phyloP scores from a whole-genome alignment of 2,329 filamentous ascomycete genomes.

The Verticillium longisporum region DNA sequence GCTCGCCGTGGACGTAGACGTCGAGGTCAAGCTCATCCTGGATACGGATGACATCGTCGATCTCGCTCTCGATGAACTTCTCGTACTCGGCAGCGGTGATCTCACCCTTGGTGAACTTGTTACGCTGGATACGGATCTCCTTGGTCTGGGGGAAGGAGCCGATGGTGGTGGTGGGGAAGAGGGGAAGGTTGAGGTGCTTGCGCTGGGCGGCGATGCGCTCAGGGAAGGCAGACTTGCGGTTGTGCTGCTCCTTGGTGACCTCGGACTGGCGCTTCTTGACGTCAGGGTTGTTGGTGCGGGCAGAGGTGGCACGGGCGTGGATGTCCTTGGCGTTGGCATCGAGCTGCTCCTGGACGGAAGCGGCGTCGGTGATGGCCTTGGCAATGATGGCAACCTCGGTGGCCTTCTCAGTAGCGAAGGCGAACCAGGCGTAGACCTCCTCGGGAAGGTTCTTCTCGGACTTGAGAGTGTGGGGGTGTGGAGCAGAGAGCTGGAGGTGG shows the following conservation, averaged over 20 bases:
- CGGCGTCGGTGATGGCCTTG: constrained; percentile 93
- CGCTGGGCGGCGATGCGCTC: constrained; percentile 81
- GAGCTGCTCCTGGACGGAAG: constrained; percentile 77
- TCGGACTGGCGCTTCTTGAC: constrained; percentile 95
- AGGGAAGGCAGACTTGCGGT: constrained; percentile 87
- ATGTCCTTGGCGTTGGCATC: constrained; percentile 96
- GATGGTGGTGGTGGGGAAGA: constrained; percentile 99
- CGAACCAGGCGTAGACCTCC: constrained; percentile 71
- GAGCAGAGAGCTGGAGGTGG: constrained; percentile 94
- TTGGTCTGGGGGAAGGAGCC: constrained; percentile 99
- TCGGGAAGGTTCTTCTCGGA: constrained; percentile 98
- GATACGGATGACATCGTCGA: constrained; percentile 87
- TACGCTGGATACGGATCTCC: constrained; percentile 93
- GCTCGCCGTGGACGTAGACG: constrained; percentile 97
- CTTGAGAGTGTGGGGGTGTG: constrained; percentile 95
- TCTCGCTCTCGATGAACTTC: constrained; percentile 99
- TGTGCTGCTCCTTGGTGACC: constrained; percentile 78
- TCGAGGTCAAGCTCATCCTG: constrained; percentile 98
- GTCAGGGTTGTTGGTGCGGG: constrained; percentile 91
- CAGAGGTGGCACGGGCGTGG: constrained; percentile 83
- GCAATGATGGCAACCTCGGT: constrained; percentile 85
- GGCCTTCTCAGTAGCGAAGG: constrained; percentile 93
- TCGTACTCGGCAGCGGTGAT: constrained; percentile 91
- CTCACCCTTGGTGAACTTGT: constrained; percentile 98
- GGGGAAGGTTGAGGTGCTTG: constrained; percentile 84